phyloP scores from a whole-genome alignment of 768 basidiomycete species.

The Rubroboletus pulcherrimus region DNA sequence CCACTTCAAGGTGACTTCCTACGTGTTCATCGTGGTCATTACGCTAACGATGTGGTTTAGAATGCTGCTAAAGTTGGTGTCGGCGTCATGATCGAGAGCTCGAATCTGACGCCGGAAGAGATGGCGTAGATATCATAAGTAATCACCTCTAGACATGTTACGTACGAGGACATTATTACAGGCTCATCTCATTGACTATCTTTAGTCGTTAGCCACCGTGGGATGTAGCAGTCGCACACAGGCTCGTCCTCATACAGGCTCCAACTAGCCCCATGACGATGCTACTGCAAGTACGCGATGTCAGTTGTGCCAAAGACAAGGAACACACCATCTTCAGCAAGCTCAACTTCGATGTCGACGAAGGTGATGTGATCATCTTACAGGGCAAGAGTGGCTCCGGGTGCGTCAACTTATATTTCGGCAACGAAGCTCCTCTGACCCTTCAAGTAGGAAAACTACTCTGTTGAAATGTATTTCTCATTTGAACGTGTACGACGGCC shows the following conservation, averaged over 20 bases:
- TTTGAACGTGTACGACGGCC: slow-evolving; percentile 65
- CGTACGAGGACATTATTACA: slow-evolving; percentile 18
- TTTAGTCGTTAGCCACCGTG: slow-evolving; percentile 13
- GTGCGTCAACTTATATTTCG: slow-evolving; percentile 27
- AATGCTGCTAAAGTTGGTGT: slow-evolving; percentile 93
- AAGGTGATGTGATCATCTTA: slow-evolving; percentile 75
- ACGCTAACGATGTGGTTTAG: slow-evolving; percentile 37
- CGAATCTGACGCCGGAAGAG: slow-evolving; percentile 76
- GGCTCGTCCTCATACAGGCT: background rate
- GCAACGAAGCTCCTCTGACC: slow-evolving; percentile 1
- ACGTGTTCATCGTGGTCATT: background rate
- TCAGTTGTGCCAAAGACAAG: slow-evolving; percentile 47
- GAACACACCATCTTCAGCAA: slow-evolving; percentile 55
- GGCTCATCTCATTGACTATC: slow-evolving; percentile 10
- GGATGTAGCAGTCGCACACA: background rate
- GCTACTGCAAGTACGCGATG: slow-evolving; percentile 51
- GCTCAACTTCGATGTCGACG: slow-evolving; percentile 57
- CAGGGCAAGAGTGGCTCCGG: slow-evolving; percentile 80
- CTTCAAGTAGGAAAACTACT: slow-evolving; percentile 53
- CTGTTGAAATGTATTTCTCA: slow-evolving; percentile 83
- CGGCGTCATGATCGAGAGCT: slow-evolving; percentile 96
- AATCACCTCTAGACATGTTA: slow-evolving; percentile 29
- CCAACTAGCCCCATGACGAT: slow-evolving; percentile 8
- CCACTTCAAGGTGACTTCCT: slow-evolving; percentile 81
- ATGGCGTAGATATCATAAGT: slow-evolving; percentile 47